Base-by-base conservation (phyloP, 169 alveolate genomes). In the Plasmodium berghei region DNA sequence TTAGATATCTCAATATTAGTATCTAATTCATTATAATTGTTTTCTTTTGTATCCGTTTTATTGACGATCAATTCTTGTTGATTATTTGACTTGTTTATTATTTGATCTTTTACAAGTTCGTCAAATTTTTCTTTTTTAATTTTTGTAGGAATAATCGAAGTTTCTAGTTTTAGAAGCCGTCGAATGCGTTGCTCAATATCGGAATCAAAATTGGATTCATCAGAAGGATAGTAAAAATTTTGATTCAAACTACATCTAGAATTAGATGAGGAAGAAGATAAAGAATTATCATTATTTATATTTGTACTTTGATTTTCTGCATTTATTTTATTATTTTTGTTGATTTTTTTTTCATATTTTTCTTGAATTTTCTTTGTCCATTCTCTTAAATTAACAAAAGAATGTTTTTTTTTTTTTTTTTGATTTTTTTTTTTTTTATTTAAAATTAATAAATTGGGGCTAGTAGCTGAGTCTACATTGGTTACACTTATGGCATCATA, bases 311-410 rank as follows among this genome's bases (percentile, higher is more conserved):
- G 24, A 58, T 73, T 73, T 63, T 42, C 26, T 73, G 20, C 9
- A 2, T n/a, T 26, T 34, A 34, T 34, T 59, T 58, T 61, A 42
- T 42, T 46, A 8, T 26, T 14, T 9, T 49, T 62, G 46, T 40
- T 74, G 40, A 62, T 26, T 54, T 74, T 74, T 10, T 74, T 45
- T 48, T 28, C 88, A 74, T 74, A 74, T 40, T 67, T 62, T 26
- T 48, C 62, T 22, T 74, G 88, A 18, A 74, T 73, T 74, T 62
- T 74, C 10, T 18, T 16, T 24, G 88, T 74, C 88, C 88, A 74
- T 18, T 74, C 88, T 62, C 88, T 22, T 62, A 74, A 40, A 74
- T 74, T 74, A 14, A 74, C 88, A 62, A 74, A 74, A 18, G 26
- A 20, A 26, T 48, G 24, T 16, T 74, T 46, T 22, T 40, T 62